Percentiles rank a stretch among this genome's conserved stretches.
These are phyloP conservation scores for Mycothermus thermophilus DNA, from an alignment of 495 filamentous ascomycete species.

Conservation along the genomic window DNA sequence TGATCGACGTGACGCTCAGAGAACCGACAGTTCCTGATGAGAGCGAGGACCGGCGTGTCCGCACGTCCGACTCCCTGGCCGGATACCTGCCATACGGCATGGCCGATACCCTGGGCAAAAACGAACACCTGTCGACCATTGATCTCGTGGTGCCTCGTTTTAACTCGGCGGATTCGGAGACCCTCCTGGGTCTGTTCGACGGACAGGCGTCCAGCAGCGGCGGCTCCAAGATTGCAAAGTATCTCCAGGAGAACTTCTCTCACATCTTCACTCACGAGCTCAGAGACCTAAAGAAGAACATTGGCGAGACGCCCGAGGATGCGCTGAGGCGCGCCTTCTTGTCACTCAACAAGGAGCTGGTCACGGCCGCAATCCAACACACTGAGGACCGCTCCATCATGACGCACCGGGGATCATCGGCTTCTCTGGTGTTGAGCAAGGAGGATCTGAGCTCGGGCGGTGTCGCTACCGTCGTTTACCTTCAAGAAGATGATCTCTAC, in stretches of 20 bases:
- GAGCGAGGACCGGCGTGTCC: constrained; percentile 85
- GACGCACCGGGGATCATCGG: constrained; percentile 54
- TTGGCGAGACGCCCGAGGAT: constrained; percentile 60
- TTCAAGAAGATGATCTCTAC: constrained; percentile 79
- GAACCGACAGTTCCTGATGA: constrained; percentile 88
- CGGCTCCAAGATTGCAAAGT: constrained; percentile 92
- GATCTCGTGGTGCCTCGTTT: constrained; percentile 92
- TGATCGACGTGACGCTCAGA: constrained; percentile 92
- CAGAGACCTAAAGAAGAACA: constrained; percentile 42
- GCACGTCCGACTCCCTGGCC: constrained; percentile 85
- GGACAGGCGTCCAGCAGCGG: constrained; percentile 71
- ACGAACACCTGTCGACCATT: constrained; percentile 92
- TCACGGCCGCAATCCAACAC: constrained; percentile 68
- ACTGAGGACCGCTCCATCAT: constrained; percentile 53
- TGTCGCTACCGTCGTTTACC: constrained; percentile 82
- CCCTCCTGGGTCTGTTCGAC: constrained; percentile 86
- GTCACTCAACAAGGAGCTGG: constrained; percentile 83
- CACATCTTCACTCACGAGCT: constrained; percentile 72
- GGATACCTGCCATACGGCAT: constrained; percentile 87
- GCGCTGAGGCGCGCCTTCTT: constrained; percentile 80
- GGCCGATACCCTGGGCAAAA: constrained; percentile 88
- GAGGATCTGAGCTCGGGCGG: constrained; percentile 82
- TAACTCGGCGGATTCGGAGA: constrained; percentile 82
- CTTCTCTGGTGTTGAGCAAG: constrained; percentile 57
- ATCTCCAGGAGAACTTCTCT: constrained; percentile 85